These are phyloP conservation scores for Sicyos baderoa DNA, from an alignment of 306 rosid genomes.

Conservation along the genomic window DNA sequence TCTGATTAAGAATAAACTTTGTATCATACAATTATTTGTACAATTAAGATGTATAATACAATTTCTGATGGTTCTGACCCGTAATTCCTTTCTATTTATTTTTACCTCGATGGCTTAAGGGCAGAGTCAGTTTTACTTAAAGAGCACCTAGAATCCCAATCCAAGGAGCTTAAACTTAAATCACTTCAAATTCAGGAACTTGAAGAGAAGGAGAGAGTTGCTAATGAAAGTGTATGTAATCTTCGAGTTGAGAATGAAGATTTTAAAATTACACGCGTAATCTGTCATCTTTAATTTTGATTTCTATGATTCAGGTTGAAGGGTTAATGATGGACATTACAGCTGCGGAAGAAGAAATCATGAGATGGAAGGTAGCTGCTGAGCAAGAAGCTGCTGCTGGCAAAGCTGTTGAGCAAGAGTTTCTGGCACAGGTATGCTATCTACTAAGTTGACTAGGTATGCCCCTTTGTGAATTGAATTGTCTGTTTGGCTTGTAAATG, in stretches of 20 bases:
- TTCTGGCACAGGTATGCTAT: slow-evolving; percentile 61
- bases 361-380: slow-evolving; percentile 96
- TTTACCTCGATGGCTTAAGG: slow-evolving; percentile 62
- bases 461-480: slow-evolving; percentile 6
- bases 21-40: background rate
- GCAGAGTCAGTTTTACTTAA: slow-evolving; percentile 87
- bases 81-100: slow-evolving; percentile 27
- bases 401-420: slow-evolving; percentile 81
- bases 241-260: background rate
- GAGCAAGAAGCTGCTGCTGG: slow-evolving; percentile 99
- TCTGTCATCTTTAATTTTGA: background rate
- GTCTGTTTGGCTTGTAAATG: background rate
- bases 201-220: slow-evolving; percentile 85
- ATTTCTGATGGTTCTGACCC: slow-evolving; percentile 21
- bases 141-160: slow-evolving; percentile 75
- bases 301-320: slow-evolving; percentile 53
- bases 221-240: slow-evolving; percentile 76
- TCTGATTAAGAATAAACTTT: background rate
- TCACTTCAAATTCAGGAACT: slow-evolving; percentile 71
- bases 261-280: background rate
- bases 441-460: slow-evolving; percentile 9
- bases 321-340: slow-evolving; percentile 97
- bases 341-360: slow-evolving; percentile 94
- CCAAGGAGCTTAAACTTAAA: slow-evolving; percentile 73
- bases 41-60: slow-evolving; percentile 14